Evolutionary conservation across 2,329 filamentous ascomycete genomes (phyloP).

Genomic region (Venturia nashicola): DNA sequence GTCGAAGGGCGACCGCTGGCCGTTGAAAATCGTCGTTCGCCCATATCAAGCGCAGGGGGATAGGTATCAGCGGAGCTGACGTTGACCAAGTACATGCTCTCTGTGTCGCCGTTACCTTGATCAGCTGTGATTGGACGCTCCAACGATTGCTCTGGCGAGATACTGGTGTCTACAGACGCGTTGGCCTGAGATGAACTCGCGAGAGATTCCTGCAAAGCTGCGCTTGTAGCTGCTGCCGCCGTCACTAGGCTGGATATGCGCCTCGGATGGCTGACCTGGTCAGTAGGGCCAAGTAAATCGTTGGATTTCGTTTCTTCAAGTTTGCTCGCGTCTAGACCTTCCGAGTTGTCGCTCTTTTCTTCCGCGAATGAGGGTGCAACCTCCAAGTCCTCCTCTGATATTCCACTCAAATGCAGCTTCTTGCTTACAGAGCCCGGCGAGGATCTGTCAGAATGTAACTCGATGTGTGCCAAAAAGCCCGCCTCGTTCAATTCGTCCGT

Average conservation of each 20-base stretch:
- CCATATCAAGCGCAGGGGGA: conserved; percentile 11
- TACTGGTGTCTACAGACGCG: neutral
- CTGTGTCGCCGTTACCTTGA: neutral
- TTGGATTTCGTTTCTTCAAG: neutral
- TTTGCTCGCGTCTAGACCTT: neutral
- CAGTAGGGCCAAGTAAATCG: neutral
- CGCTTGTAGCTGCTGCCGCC: conserved; percentile 1
- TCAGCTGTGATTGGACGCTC: neutral
- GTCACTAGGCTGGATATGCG: neutral
- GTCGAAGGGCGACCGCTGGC: conserved; percentile 27
- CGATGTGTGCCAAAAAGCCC: conserved; percentile 55
- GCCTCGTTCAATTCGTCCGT: conserved; percentile 77
- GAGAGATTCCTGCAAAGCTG: conserved; percentile 3
- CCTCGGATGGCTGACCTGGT: neutral
- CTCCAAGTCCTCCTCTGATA: conserved; percentile 52
- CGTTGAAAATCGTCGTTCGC: conserved; percentile 32
- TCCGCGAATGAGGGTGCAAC: neutral
- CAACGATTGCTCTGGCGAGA: neutral
- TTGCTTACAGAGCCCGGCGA: conserved; percentile 64
- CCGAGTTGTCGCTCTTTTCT: neutral
- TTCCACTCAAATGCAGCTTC: conserved; percentile 61
- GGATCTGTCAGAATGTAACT: conserved; percentile 69
- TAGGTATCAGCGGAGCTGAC: neutral
- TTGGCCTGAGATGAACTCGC: neutral
- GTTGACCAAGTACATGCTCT: neutral